phyloP scores from a whole-genome alignment of 1,139 yeast genomes.

The Suhomyces terraborum region DNA sequence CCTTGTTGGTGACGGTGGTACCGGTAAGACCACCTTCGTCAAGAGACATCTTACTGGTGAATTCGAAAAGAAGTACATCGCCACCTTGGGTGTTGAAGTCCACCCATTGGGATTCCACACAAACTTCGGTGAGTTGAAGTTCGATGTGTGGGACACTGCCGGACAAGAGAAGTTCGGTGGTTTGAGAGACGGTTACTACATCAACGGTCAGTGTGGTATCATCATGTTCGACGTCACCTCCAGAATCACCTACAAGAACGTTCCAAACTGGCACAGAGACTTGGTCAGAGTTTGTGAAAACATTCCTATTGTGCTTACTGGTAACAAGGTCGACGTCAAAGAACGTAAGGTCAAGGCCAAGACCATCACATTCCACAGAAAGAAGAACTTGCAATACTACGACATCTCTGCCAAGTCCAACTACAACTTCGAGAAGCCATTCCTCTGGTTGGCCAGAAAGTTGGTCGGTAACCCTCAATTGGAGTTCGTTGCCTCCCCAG shows the following conservation, averaged over 20 bases:
- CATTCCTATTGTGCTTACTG: conserved; percentile 98
- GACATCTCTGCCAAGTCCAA: conserved; percentile 99
- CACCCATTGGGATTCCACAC: conserved; percentile 98
- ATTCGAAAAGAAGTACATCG: conserved; percentile 98
- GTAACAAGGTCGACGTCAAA: conserved; percentile 99
- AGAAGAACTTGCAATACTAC: conserved; percentile 99
- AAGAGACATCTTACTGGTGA: conserved; percentile 99
- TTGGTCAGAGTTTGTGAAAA: conserved; percentile 99
- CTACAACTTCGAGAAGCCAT: conserved; percentile 99
- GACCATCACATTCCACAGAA: conserved; percentile 99
- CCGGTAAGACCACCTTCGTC: conserved; percentile 99
- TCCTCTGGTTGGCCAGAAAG: conserved; percentile 99
- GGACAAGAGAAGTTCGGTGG: conserved; percentile 99
- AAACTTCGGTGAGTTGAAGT: conserved; percentile 97
- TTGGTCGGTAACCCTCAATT: conserved; percentile 97
- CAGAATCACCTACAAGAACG: conserved; percentile 98
- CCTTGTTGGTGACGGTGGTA: conserved; percentile 99
- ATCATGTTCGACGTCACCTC: conserved; percentile 99
- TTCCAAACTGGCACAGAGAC: conserved; percentile 99
- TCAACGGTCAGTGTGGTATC: conserved; percentile 99
- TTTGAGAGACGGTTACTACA: conserved; percentile 98
- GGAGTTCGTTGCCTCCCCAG: conserved; percentile 99
- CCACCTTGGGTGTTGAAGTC: conserved; percentile 99
- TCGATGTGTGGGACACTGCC: conserved; percentile 99
- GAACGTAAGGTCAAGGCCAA: conserved; percentile 99